A percentile compares a stretch with the other conserved stretches of the same genome.
Conservation (phyloP, 2,329 filamentous ascomycete genomes). For the Lasiodiplodia sp. region DNA sequence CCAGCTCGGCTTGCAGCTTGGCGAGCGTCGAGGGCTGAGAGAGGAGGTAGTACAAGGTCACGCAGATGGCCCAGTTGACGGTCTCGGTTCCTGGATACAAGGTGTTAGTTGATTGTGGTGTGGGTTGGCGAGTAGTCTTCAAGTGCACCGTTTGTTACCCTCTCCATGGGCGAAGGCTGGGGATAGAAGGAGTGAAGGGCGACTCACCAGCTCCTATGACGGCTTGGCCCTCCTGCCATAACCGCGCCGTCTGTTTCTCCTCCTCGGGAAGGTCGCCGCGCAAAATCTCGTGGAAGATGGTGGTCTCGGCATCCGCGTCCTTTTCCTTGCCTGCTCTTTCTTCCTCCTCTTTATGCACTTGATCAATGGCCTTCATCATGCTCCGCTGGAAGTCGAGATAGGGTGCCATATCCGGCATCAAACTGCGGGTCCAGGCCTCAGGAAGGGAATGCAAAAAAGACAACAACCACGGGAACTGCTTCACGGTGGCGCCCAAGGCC, state of each 20-base stretch:
- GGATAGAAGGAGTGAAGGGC: conserved; percentile 5
- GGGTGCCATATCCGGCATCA: conserved; percentile 30
- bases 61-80: conserved; percentile 43
- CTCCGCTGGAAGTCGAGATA: conserved; percentile 31
- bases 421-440: conserved; percentile 2
- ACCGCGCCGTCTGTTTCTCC: conserved; percentile 30
- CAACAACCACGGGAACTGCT: conserved; percentile 36
- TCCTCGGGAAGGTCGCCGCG: conserved; percentile 26
- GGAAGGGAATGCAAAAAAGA: conserved; percentile 18
- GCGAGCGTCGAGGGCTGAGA: conserved; percentile 39
- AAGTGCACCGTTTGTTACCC: too few relatives aligned
- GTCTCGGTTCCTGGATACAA: conserved; percentile 50
- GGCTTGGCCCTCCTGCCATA: conserved; percentile 31
- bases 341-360: conserved; percentile 22
- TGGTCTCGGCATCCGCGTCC: conserved; percentile 8
- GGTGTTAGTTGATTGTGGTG: conserved; percentile 28
- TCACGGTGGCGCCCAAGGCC: conserved; percentile 30
- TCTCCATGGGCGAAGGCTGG: neutral
- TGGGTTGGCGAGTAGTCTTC: too few relatives aligned
- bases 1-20: conserved; percentile 46
- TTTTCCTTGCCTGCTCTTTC: conserved; percentile 12
- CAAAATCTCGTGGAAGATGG: conserved; percentile 33
- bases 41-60: conserved; percentile 48
- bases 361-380: conserved; percentile 23
- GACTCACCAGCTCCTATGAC: conserved; percentile 32